phyloP scores from a whole-genome alignment of 2,329 filamentous ascomycete genomes.

The Phialemoniopsis sp. region DNA sequence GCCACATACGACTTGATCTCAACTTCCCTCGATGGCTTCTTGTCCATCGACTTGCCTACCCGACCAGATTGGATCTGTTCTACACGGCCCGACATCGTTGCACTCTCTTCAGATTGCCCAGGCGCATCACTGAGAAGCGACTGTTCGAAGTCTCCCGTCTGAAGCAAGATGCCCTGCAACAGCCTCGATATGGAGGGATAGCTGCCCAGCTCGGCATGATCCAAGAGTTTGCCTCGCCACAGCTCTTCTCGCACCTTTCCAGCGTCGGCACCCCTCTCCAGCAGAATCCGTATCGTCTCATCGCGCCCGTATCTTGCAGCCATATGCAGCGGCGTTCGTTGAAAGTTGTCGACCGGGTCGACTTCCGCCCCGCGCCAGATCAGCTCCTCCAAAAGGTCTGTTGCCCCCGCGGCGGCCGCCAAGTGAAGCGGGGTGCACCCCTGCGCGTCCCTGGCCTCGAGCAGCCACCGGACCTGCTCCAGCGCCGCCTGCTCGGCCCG shows the following conservation, averaged over 20 bases:
- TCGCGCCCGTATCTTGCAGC: slow-evolving; percentile 3
- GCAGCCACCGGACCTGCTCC: slow-evolving; percentile 2
- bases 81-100: no score
- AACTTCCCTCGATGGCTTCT: not conserved
- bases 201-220: slow-evolving; percentile 2
- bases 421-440: slow-evolving; percentile 14
- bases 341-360: slow-evolving; percentile 5
- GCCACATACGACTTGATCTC: not conserved
- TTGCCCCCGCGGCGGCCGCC: slow-evolving; percentile 7
- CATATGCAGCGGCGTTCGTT: slow-evolving; percentile 9
- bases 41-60: no score
- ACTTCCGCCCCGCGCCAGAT: slow-evolving; percentile 8
- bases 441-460: slow-evolving; percentile 6
- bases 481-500: not conserved
- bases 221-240: not conserved
- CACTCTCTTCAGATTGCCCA: no score
- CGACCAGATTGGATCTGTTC: no score
- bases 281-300: slow-evolving; percentile 1
- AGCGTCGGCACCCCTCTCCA: slow-evolving; percentile 37
- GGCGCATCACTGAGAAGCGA: no score
- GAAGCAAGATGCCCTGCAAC: not conserved
- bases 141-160: no score
- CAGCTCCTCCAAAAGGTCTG: slow-evolving; percentile 4
- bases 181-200: not conserved
- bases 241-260: slow-evolving; percentile 15